A percentile compares a stretch with the other conserved stretches of the same genome.
These are phyloP conservation scores for Diplodia corticola DNA, from an alignment of 2,329 filamentous ascomycete species.

Conservation along the genomic window DNA sequence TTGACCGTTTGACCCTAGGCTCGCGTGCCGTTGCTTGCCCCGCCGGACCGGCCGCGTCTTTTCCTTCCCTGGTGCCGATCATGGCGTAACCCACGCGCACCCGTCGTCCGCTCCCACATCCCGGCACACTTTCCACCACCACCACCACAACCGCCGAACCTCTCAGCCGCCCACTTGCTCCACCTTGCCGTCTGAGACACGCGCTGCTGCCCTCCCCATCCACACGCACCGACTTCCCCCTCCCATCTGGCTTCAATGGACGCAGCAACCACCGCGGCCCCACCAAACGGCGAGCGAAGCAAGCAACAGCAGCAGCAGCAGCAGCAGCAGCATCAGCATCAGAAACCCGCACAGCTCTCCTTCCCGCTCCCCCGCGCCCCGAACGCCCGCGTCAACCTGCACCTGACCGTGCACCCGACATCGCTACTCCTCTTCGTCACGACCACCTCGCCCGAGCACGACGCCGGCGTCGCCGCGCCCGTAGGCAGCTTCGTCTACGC, in stretches of 20 bases:
- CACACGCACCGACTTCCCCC: not conserved
- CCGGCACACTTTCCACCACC: not conserved
- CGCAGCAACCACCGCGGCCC: conserved; percentile 16
- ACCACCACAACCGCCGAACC: not conserved
- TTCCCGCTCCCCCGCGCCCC: conserved; percentile 59
- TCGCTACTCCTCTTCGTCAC: conserved; percentile 59
- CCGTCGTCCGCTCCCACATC: not conserved
- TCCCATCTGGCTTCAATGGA: conserved; percentile 29
- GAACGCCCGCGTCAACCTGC: conserved; percentile 59
- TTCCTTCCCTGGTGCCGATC: conserved; percentile 8
- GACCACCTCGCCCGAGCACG: conserved; percentile 51
- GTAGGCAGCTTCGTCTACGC: conserved; percentile 94
- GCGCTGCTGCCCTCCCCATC: not conserved
- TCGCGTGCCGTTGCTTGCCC: not conserved
- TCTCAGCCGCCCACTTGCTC: not conserved
- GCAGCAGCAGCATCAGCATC: not conserved
- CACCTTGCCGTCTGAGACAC: not conserved
- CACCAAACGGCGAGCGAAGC: not conserved
- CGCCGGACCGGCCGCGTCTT: not conserved
- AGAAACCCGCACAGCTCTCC: conserved; percentile 53
- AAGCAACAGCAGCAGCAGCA: not conserved
- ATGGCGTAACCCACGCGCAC: conserved; percentile 2
- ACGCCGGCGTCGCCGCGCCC: conserved; percentile 33
- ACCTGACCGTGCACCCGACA: conserved; percentile 56
- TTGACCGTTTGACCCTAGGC: not conserved